Evolutionary conservation across 768 basidiomycete genomes (phyloP).

Genomic region (Erythrobasidium yunnanense): DNA sequence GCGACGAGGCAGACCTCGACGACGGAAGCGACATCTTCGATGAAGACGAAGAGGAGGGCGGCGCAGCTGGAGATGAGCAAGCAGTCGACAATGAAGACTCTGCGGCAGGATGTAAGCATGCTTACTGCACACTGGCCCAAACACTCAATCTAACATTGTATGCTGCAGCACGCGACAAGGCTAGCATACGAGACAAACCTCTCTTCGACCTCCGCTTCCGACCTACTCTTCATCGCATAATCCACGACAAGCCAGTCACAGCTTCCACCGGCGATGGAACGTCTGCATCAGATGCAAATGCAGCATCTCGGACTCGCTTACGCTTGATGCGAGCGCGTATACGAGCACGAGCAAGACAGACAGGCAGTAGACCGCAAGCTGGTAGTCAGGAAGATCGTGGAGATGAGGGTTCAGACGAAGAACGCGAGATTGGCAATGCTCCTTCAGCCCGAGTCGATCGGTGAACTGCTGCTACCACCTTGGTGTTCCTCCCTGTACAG

Average conservation of each 20-base stretch:
- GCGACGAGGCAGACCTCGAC: conserved; percentile 17
- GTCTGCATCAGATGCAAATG: neutral
- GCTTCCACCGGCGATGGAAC: neutral
- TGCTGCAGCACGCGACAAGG: neutral
- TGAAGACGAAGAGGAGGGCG: neutral
- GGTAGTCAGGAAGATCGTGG: neutral
- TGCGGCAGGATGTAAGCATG: neutral
- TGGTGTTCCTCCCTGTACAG: too few relatives aligned
- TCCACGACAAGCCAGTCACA: conserved; percentile 11
- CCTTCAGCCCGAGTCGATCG: too few relatives aligned
- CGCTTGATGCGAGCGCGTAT: conserved; percentile 1
- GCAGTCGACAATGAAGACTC: neutral
- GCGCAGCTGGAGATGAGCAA: neutral
- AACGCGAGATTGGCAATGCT: conserved; percentile 6
- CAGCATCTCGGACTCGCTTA: neutral
- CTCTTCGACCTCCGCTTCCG: conserved; percentile 6
- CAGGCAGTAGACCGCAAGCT: neutral
- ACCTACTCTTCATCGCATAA: conserved; percentile 10
- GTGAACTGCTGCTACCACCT: too few relatives aligned
- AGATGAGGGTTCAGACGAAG: conserved; percentile 13
- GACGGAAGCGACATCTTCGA: neutral
- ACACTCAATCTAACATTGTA: neutral
- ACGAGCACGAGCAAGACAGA: neutral
- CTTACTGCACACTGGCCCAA: neutral
- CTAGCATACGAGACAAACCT: neutral